Evolutionary conservation across 176 grass and related monocot species (phyloP).

Genomic region (Rhynchospora breviuscula): DNA sequence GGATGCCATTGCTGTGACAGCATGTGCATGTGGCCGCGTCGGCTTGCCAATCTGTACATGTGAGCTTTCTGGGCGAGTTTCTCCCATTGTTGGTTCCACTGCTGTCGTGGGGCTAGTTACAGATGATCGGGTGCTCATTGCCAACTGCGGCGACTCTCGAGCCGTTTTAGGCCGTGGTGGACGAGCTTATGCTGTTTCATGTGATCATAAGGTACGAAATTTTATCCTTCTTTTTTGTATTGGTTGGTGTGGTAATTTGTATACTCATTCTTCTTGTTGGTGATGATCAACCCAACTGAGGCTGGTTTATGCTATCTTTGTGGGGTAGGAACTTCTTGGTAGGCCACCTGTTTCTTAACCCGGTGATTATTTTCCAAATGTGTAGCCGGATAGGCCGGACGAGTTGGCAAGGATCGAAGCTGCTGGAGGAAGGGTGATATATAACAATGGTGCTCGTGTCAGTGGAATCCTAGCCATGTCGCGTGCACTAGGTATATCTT

Average conservation of each 20-base stretch:
- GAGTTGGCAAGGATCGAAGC: slow-evolving; percentile 68
- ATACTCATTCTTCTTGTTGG: not conserved
- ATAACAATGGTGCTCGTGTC: slow-evolving; percentile 55
- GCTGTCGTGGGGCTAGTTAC: slow-evolving; percentile 63
- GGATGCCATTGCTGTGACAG: slow-evolving; percentile 44
- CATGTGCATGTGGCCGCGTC: slow-evolving; percentile 64
- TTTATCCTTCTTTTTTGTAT: not conserved
- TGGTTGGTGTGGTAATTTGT: not conserved
- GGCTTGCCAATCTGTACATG: slow-evolving; percentile 40
- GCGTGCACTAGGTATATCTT: slow-evolving; percentile 55
- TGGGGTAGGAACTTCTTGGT: not conserved
- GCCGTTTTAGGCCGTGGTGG: slow-evolving; percentile 56
- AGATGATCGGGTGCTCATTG: slow-evolving; percentile 39
- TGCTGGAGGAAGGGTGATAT: slow-evolving; percentile 53
- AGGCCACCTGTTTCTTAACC: not conserved
- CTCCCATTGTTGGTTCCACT: slow-evolving; percentile 72
- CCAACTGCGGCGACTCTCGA: slow-evolving; percentile 89
- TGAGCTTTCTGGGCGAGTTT: slow-evolving; percentile 26
- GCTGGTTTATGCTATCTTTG: not conserved
- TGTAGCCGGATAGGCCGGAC: slow-evolving; percentile 66
- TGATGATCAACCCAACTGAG: not conserved
- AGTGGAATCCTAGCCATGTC: slow-evolving; percentile 96
- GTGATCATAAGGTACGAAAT: slow-evolving; percentile 75
- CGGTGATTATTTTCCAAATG: slow-evolving; percentile 4
- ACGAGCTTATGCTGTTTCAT: slow-evolving; percentile 48